A percentile compares a stretch with the other conserved stretches of the same genome.
phyloP scores from a whole-genome alignment of 176 grass and related monocot species.

The Puya raimondii region DNA sequence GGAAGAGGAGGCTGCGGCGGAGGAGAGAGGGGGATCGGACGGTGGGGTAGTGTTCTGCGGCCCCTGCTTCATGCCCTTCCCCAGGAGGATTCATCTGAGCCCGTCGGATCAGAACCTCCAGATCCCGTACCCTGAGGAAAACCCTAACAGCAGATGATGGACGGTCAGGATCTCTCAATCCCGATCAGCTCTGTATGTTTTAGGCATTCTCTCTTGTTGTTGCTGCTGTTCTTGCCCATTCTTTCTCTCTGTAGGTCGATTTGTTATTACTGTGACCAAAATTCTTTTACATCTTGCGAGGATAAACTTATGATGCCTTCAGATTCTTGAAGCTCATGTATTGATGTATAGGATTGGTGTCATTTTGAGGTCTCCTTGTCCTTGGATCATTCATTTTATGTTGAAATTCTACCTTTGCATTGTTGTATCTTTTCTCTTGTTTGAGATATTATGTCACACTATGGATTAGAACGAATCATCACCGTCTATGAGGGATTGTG shows the following conservation, averaged over 20 bases:
- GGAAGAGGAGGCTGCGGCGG: conserved; percentile 16
- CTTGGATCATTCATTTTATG: no score
- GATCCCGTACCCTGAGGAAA: conserved; percentile 13
- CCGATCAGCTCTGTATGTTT: conserved; percentile 22
- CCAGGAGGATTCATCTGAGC: conserved; percentile 52
- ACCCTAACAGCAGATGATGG: conserved; percentile 13
- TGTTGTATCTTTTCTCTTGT: no score
- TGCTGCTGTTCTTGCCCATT: neutral
- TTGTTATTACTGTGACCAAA: neutral
- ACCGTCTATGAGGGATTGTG: no score
- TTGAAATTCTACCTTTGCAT: no score
- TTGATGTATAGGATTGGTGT: neutral
- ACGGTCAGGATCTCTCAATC: conserved; percentile 8
- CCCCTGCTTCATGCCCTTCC: conserved; percentile 49
- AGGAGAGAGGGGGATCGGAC: conserved; percentile 19
- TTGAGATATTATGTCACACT: no score
- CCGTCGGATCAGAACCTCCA: conserved; percentile 49
- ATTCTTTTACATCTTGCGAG: neutral
- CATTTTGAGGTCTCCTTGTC: no score
- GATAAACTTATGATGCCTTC: neutral
- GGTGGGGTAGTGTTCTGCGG: conserved; percentile 50
- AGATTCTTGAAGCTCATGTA: neutral
- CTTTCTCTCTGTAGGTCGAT: neutral
- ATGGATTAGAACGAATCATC: no score
- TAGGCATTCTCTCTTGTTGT: no score